A percentile compares a stretch with the other conserved stretches of the same genome.
phyloP scores from a whole-genome alignment of 257 asterid genomes.

The Henckelia pumila region DNA sequence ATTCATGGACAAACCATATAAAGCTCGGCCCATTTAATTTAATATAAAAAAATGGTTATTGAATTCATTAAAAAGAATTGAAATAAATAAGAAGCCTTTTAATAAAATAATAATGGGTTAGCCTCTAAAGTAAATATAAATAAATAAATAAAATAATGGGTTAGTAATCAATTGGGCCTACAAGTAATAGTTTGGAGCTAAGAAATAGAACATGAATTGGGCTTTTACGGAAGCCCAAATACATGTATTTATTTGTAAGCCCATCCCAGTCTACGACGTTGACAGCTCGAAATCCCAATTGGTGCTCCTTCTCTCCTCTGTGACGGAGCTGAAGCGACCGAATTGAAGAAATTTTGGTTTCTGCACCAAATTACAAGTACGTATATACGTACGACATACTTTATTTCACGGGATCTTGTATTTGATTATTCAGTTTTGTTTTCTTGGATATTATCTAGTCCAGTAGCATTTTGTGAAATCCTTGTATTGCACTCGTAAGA shows the following conservation, averaged over 20 bases:
- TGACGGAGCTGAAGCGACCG: background rate
- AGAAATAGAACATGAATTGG: background rate
- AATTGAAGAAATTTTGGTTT: background rate
- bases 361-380: background rate
- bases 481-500: background rate
- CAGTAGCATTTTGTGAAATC: background rate
- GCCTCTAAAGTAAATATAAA: too few relatives aligned
- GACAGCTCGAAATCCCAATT: background rate
- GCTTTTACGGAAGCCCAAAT: background rate
- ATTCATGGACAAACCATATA: too few relatives aligned
- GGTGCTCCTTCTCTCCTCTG: background rate
- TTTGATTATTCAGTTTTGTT: background rate
- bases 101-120: too few relatives aligned
- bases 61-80: too few relatives aligned
- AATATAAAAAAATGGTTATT: too few relatives aligned
- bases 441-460: background rate
- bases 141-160: too few relatives aligned
- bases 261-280: background rate
- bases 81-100: too few relatives aligned
- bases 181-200: background rate
- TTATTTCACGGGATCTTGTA: background rate
- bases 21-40: too few relatives aligned
- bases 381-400: background rate
- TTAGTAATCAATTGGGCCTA: too few relatives aligned
- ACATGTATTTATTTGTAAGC: background rate